Percentiles rank a stretch among this genome's conserved stretches.
Evolutionary conservation across 306 rosid genomes (phyloP).

Genomic region (Prunus padus): DNA sequence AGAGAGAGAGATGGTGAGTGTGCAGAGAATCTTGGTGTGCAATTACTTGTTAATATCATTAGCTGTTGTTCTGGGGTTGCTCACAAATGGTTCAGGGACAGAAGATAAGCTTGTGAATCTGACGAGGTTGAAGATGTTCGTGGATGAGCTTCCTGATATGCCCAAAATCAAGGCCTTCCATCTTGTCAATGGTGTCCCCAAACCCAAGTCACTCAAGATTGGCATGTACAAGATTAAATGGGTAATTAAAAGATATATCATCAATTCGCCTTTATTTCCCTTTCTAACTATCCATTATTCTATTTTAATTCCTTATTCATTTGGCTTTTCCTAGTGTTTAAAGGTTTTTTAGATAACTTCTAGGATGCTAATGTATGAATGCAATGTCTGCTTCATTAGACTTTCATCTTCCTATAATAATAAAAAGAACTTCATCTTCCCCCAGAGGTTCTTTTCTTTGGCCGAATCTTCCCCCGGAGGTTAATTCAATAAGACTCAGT

Average conservation of each 20-base stretch:
- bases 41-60: neutral
- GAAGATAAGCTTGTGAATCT: constrained; percentile 33
- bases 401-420: no score
- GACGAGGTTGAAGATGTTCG: constrained; percentile 55
- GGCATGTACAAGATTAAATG: constrained; percentile 81
- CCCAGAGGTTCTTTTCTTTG: no score
- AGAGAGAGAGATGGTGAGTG: neutral
- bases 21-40: neutral
- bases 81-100: constrained; percentile 21
- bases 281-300: neutral
- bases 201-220: constrained; percentile 48
- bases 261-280: neutral
- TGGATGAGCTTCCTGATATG: constrained; percentile 64
- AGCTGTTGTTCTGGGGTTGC: neutral
- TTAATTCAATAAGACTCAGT: no score
- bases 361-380: no score
- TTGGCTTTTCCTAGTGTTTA: neutral
- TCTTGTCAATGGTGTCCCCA: constrained; percentile 40
- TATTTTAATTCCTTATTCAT: neutral
- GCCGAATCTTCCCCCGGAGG: no score
- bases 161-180: constrained; percentile 51
- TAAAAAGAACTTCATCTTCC: no score
- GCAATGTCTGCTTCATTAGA: no score
- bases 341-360: neutral
- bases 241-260: constrained; percentile 35